These are phyloP conservation scores for Elongisporangium senticosum DNA, from an alignment of 352 stramenopile genomes.

Conservation along the genomic window DNA sequence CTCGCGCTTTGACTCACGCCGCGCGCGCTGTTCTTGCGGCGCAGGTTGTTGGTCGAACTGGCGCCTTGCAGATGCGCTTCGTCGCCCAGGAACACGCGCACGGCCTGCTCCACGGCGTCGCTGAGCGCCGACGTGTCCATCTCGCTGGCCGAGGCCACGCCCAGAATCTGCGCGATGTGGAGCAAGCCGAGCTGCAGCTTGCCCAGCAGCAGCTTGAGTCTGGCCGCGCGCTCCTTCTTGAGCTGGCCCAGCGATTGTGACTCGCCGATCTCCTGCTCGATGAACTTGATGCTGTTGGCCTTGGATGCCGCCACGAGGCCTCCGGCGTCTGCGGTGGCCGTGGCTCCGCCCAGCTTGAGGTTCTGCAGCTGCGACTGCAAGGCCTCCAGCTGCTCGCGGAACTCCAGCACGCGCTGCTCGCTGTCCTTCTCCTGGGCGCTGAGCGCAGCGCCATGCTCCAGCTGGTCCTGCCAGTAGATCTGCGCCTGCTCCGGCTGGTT, in stretches of 20 bases:
- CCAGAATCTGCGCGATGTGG: slow-evolving; percentile 73
- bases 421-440: slow-evolving; percentile 53
- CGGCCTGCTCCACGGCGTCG: slow-evolving; percentile 71
- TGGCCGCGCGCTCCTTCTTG: slow-evolving; percentile 59
- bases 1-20: slow-evolving; percentile 17
- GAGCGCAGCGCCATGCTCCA: slow-evolving; percentile 63
- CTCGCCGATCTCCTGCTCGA: slow-evolving; percentile 62
- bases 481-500: slow-evolving; percentile 72
- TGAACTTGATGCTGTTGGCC: slow-evolving; percentile 48
- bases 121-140: slow-evolving; percentile 59
- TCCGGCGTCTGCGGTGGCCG: slow-evolving; percentile 11
- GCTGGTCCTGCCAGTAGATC: slow-evolving; percentile 75
- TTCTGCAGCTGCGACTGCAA: slow-evolving; percentile 63
- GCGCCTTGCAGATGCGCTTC: slow-evolving; percentile 54
- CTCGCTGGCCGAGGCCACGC: slow-evolving; percentile 31
- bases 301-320: slow-evolving; percentile 14
- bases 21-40: slow-evolving; percentile 72
- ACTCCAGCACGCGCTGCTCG: slow-evolving; percentile 56
- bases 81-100: slow-evolving; percentile 69
- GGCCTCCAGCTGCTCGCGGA: slow-evolving; percentile 45
- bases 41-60: slow-evolving; percentile 34
- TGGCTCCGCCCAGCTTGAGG: slow-evolving; percentile 55
- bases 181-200: slow-evolving; percentile 71
- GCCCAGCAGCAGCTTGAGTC: slow-evolving; percentile 46
- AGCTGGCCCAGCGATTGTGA: slow-evolving; percentile 42